Evolutionary conservation across 139 green algal species (phyloP).

Genomic region (Astrephomene gubernaculifera): DNA sequence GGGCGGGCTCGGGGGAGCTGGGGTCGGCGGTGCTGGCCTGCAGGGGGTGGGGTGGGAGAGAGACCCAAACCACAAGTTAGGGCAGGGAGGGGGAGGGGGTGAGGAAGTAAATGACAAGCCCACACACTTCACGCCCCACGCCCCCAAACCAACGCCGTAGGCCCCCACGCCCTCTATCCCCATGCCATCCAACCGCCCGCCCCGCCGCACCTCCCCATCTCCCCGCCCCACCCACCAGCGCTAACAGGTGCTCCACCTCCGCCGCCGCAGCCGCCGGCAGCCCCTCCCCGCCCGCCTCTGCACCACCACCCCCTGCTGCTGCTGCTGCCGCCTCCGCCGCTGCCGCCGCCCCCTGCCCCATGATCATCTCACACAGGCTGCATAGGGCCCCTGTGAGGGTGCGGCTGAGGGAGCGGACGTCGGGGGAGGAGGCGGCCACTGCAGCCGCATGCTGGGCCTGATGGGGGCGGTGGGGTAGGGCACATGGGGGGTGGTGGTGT

Average conservation of each 20-base stretch:
- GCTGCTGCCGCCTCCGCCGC: conserved; percentile 18
- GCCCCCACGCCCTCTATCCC: not conserved
- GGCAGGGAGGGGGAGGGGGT: not conserved
- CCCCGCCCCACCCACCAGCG: conserved; percentile 9
- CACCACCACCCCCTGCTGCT: not conserved
- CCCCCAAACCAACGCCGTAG: no score
- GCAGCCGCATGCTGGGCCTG: conserved; percentile 26
- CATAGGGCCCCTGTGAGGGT: conserved; percentile 70
- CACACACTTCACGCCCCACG: not conserved
- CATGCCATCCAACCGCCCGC: not conserved
- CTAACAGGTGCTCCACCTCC: conserved; percentile 69
- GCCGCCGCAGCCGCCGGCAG: conserved; percentile 20
- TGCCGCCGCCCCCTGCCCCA: conserved; percentile 46
- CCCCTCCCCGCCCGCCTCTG: not conserved
- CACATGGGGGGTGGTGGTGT: not conserved
- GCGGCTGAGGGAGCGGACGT: conserved; percentile 28
- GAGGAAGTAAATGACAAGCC: not conserved
- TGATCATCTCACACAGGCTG: conserved; percentile 74
- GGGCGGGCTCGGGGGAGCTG: conserved; percentile 75
- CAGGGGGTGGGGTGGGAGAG: not conserved
- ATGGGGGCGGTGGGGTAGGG: not conserved
- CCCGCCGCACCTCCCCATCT: not conserved
- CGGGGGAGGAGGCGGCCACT: not conserved
- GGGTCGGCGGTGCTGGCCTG: conserved; percentile 44
- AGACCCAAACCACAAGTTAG: not conserved